phyloP scores from a whole-genome alignment of 768 basidiomycete genomes.

The Pisolithus tinctorius region DNA sequence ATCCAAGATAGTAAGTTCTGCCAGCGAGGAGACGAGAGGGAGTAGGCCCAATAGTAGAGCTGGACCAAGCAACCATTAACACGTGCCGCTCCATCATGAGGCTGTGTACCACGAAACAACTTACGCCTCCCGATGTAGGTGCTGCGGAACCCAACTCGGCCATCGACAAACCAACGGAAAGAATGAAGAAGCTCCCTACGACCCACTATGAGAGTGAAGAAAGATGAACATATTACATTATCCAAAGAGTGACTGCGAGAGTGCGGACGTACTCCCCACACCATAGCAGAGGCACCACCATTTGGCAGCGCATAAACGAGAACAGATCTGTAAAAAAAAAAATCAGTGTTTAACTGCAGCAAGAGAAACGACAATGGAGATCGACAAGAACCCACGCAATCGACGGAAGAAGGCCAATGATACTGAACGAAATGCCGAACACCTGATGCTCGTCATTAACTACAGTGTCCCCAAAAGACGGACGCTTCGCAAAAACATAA shows the following conservation, averaged over 20 bases:
- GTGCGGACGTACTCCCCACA: slow-evolving; percentile 33
- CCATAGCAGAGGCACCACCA: slow-evolving; percentile 43
- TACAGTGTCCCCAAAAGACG: no score
- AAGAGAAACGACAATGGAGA: slow-evolving; percentile 10
- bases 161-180: slow-evolving; percentile 36
- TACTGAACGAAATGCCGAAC: slow-evolving; percentile 65
- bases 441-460: slow-evolving; percentile 33
- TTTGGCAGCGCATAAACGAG: slow-evolving; percentile 43
- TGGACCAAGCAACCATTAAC: slow-evolving; percentile 11
- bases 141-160: slow-evolving; percentile 36
- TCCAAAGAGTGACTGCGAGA: not conserved
- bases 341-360: not conserved
- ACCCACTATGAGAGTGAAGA: slow-evolving; percentile 25
- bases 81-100: not conserved
- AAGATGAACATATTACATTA: not conserved
- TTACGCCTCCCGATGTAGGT: slow-evolving; percentile 36
- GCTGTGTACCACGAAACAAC: slow-evolving; percentile 1
- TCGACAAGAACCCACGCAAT: slow-evolving; percentile 39
- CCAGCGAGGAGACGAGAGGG: slow-evolving; percentile 48
- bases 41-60: slow-evolving; percentile 67
- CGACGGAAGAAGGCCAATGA: slow-evolving; percentile 63
- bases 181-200: slow-evolving; percentile 31
- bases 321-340: slow-evolving; percentile 29
- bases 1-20: slow-evolving; percentile 60
- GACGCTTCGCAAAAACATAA: no score